Evolutionary conservation across 208 protist species (phyloP), one percentile per base, ranked within the genome.

Genomic region (Acanthamoeba royreba): DNA sequence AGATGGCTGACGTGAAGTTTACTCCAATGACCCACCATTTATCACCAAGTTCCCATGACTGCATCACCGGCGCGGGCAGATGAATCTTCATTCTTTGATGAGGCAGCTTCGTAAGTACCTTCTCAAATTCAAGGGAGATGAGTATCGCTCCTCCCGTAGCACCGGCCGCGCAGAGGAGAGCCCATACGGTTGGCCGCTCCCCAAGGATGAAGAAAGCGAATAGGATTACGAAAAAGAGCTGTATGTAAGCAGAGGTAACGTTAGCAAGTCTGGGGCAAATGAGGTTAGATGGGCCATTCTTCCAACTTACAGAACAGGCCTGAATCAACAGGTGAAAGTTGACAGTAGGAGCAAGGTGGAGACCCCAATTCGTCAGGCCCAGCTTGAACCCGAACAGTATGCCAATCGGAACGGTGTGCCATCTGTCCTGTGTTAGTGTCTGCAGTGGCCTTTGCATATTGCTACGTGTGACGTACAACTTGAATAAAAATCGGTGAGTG

Each of bases 381-480:
- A 83, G 72, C 72, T 83, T 83, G 72, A 83, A 83, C 40, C 72
- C 72, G 22, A 83, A 83, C 9, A 83, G 40, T 22, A 83, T 43
- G 22, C 72, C 72, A 43, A 83, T 49, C 25, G 72, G 72, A 7
- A 83, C 42, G 19, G 72, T 83, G 42, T 83, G 72, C 72, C 72
- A 83, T 13, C 72, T 83, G 22, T n/a, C n/a, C 28, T 40, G 58
- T 69, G 19, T n/a, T n/a, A n/a, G n/a, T n/a, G n/a, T n/a, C n/a
- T n/a, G n/a, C n/a, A n/a, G n/a, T n/a, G n/a, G n/a, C 49, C 15
- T 58, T 22, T 13, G 49, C 13, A 58, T 58, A 58, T 58, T 58
- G 13, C 49, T 22, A 0, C n/a, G 4, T 4, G 31, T 22, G 7
- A 40, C 40, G 35, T 49, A 83, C 72, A 83, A 25, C 35, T 83